phyloP scores from a whole-genome alignment of 2,329 filamentous ascomycete species.

The Penicillium sp. region DNA sequence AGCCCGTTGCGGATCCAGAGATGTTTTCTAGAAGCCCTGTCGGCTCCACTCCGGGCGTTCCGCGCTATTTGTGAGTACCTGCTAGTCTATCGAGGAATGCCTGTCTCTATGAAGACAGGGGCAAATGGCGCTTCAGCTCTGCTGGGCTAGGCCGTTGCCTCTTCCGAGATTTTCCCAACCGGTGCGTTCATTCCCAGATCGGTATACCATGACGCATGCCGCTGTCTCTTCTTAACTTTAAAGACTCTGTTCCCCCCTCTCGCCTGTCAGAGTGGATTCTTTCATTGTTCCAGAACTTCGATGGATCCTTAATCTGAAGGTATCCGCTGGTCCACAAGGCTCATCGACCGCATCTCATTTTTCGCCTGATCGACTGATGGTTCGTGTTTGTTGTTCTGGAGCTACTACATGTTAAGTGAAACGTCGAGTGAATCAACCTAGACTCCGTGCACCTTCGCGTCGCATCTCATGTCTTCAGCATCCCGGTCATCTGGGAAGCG shows the following conservation, averaged over 20 bases:
- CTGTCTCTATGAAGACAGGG: background rate
- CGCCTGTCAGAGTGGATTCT: background rate
- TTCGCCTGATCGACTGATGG: background rate
- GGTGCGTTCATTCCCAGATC: background rate
- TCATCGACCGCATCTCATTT: background rate
- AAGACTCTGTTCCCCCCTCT: background rate
- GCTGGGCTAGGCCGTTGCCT: background rate
- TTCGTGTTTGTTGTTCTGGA: background rate
- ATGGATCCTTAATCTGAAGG: background rate
- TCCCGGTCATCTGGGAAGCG: slow-evolving; percentile 34
- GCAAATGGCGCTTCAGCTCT: slow-evolving; percentile 1
- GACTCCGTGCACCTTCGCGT: background rate
- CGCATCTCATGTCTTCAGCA: slow-evolving; percentile 24
- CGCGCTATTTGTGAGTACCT: background rate
- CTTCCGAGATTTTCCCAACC: background rate
- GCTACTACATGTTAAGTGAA: background rate
- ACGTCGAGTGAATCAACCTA: background rate
- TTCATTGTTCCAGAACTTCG: background rate
- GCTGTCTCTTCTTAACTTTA: background rate
- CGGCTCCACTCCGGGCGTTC: slow-evolving; percentile 6
- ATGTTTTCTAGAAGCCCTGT: slow-evolving; percentile 11
- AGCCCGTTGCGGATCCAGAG: background rate
- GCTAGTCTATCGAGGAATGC: background rate
- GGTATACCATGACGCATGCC: background rate
- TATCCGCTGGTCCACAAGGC: background rate